Evolutionary conservation across 2,329 filamentous ascomycete species (phyloP), one percentile per base, ranked within the genome.

Genomic region (Trichoderma breve): DNA sequence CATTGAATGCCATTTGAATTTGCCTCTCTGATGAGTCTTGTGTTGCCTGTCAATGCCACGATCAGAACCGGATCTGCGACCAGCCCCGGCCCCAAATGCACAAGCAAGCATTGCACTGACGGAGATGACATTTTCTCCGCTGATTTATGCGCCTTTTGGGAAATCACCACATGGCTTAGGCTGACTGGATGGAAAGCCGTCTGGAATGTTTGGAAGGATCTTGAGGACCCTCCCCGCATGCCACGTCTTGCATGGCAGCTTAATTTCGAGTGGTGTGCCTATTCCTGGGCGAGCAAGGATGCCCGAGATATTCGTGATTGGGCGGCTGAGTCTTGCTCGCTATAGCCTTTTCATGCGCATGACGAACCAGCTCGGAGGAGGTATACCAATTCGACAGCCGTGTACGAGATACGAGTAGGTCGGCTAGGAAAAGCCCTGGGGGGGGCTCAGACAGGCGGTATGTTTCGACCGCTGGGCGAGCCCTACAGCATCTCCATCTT

Each of bases 271-370:
- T 66, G 63, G 26, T 43, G 30, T 28, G 62, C 9, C 39, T 67
- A 67, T 67, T 57, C 51, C 34, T 39, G 60, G 32, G 60, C 34
- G 24, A 2, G 12, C 64, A 57, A 7, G 60, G 60, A 28, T 39
- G 60, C 18, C 6, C 32, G 36, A 7, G 21, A 62, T 15, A 39
- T 26, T 24, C 60, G 21, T 39, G 64, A 36, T 28, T 39, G 51
- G 64, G 30, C 60, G 60, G 34, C 60, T 28, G 15, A 43, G 24
- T 47, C 24, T 63, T 18, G 36, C 36, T 43, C 60, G 60, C 60
- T 7, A 18, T 51, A 55, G 36, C 65, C 32, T 18, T 60, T 68
- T 68, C 63, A 68, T 68, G 65, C 65, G 65, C 65, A 68, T 68
- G 30, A 60, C 32, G 57, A 21, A 18, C 28, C 57, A 14, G 36